Conservation (phyloP, 352 stramenopile genomes). For the Globisporangium emineosum region DNA sequence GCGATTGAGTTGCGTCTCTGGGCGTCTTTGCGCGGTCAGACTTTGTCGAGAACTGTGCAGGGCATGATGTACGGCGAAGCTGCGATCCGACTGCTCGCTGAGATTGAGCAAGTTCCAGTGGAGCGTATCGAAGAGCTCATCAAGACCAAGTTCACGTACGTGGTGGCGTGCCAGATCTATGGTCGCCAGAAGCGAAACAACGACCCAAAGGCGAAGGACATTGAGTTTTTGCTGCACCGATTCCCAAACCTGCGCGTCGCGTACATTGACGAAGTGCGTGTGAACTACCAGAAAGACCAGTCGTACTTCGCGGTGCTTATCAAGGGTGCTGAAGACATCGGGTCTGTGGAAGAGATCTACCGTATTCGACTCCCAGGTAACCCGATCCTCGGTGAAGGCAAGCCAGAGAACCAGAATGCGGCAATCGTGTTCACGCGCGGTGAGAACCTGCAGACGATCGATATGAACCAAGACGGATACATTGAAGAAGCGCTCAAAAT, state of each 20-base stretch:
- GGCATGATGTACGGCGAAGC: conserved; percentile 99
- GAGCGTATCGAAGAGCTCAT: conserved; percentile 95
- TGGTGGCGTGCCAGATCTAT: conserved; percentile 98
- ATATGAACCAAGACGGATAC: conserved; percentile 99
- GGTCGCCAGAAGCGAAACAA: conserved; percentile 98
- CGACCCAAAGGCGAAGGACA: conserved; percentile 97
- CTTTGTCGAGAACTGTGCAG: conserved; percentile 95
- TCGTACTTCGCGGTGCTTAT: conserved; percentile 98
- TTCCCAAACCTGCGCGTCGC: conserved; percentile 97
- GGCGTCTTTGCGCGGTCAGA: conserved; percentile 98
- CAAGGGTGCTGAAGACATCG: conserved; percentile 85
- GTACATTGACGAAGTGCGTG: conserved; percentile 98
- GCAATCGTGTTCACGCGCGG: conserved; percentile 98
- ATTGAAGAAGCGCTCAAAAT: conserved; percentile 99
- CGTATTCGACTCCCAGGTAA: conserved; percentile 97
- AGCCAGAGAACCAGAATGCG: conserved; percentile 99
- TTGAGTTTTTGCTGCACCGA: conserved; percentile 96
- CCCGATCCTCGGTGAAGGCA: conserved; percentile 98
- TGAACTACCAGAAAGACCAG: conserved; percentile 93
- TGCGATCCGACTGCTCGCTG: conserved; percentile 94
- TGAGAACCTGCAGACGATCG: conserved; percentile 98
- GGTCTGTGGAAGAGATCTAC: conserved; percentile 92
- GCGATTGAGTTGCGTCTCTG: conserved; percentile 93
- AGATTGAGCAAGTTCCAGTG: conserved; percentile 91
- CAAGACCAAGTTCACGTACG: conserved; percentile 99